These are phyloP conservation scores for Malania oleifera DNA, from an alignment of 164 flowering plant species.

Conservation along the genomic window DNA sequence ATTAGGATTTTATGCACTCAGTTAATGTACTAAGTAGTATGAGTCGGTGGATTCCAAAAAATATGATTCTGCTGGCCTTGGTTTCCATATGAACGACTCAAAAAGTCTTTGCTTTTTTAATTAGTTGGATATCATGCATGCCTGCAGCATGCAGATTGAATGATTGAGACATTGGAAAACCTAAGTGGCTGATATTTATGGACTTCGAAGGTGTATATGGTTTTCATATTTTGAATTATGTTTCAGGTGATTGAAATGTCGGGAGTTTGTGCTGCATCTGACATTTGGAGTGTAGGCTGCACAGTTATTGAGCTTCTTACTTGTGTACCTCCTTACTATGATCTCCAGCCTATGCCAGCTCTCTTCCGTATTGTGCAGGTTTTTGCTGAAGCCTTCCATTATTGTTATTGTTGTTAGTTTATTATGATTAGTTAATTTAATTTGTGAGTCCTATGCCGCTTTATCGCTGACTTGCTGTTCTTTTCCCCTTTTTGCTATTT, in stretches of 20 bases:
- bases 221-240: constrained; percentile 3
- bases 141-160: background rate
- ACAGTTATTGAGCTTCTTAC: constrained; percentile 99
- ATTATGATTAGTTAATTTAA: background rate
- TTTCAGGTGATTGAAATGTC: constrained; percentile 99
- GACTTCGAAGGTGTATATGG: background rate
- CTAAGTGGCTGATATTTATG: too few species aligned
- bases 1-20: too few species aligned
- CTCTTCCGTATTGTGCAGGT: constrained; percentile 99
- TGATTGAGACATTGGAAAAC: too few species aligned
- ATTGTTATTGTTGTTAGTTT: background rate
- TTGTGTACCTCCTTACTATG: constrained; percentile 98
- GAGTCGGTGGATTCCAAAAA: background rate
- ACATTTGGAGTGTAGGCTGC: constrained; percentile 99
- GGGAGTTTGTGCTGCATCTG: constrained; percentile 99
- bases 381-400: background rate
- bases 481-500: background rate
- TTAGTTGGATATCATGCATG: background rate
- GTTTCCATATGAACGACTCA: background rate
- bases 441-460: background rate
- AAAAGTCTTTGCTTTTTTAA: background rate
- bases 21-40: background rate
- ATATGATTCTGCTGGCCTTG: background rate
- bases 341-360: constrained; percentile 99
- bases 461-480: background rate